These are phyloP conservation scores for Schwanniomyces etchellsii DNA, from an alignment of 1,139 yeast genomes.

Conservation along the genomic window DNA sequence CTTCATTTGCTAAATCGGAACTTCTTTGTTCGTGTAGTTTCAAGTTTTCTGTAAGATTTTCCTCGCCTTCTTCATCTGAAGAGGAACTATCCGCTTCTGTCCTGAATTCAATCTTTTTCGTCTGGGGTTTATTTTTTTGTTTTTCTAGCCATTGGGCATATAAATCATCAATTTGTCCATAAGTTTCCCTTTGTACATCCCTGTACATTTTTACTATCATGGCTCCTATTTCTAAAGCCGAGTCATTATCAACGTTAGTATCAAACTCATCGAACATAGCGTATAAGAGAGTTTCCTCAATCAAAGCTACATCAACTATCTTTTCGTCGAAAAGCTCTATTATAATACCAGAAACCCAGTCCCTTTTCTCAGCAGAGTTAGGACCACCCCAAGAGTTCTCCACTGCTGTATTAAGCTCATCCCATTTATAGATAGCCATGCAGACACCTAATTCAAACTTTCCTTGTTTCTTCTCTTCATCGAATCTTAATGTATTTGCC, in stretches of 20 bases:
- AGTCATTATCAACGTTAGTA: conserved; percentile 80
- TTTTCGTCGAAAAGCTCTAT: conserved; percentile 70
- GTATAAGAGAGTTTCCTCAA: conserved; percentile 80
- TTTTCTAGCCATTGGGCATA: conserved; percentile 55
- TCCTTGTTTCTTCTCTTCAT: conserved; percentile 65
- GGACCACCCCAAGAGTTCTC: conserved; percentile 97
- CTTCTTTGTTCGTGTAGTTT: conserved; percentile 12
- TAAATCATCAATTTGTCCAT: conserved; percentile 49
- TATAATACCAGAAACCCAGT: conserved; percentile 85
- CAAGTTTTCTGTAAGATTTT: conserved; percentile 18
- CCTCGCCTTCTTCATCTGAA: conserved; percentile 42
- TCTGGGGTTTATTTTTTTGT: conserved; percentile 30
- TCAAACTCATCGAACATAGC: conserved; percentile 97
- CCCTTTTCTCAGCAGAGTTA: conserved; percentile 83
- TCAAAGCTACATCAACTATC: conserved; percentile 65
- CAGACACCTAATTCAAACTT: conserved; percentile 92
- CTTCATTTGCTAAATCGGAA: conserved; percentile 15
- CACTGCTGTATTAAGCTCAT: conserved; percentile 84
- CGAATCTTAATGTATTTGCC: conserved; percentile 41
- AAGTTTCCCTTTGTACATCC: conserved; percentile 52
- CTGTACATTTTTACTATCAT: conserved; percentile 61
- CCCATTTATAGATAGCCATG: conserved; percentile 87
- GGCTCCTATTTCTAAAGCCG: conserved; percentile 71
- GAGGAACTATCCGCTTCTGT: conserved; percentile 59
- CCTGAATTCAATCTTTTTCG: conserved; percentile 31